These are phyloP conservation scores for Diaporthe capsici DNA, from an alignment of 2,329 filamentous ascomycete species.

Conservation along the genomic window DNA sequence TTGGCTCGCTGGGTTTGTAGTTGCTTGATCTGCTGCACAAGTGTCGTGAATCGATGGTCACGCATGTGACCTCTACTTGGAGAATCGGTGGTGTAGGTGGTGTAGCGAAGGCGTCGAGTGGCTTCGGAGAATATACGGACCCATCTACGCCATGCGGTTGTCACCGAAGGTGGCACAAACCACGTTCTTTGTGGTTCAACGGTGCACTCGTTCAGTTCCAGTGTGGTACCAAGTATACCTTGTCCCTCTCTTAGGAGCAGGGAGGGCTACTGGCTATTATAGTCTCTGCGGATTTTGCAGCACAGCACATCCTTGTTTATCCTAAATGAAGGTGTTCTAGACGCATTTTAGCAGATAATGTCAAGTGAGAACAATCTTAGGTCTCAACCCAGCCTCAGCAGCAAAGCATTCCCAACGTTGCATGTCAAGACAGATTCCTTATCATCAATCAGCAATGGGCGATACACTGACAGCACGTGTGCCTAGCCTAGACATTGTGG, in stretches of 20 bases:
- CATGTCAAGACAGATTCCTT: background rate
- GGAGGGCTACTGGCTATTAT: background rate
- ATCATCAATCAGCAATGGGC: background rate
- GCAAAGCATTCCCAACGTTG: background rate
- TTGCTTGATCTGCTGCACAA: background rate
- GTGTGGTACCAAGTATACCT: background rate
- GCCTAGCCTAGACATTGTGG: background rate
- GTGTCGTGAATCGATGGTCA: background rate
- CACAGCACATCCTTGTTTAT: background rate
- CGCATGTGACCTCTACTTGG: background rate
- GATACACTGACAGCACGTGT: background rate
- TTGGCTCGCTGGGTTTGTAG: background rate
- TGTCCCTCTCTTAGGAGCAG: background rate
- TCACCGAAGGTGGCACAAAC: constrained; percentile 7
- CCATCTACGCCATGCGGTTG: background rate
- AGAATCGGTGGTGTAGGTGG: background rate
- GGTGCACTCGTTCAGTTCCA: background rate
- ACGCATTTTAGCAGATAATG: background rate
- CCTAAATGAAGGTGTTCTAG: background rate
- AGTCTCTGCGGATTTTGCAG: background rate
- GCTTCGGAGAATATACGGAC: constrained; percentile 11
- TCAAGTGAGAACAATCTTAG: background rate
- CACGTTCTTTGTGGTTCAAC: background rate
- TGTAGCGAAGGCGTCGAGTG: constrained; percentile 16
- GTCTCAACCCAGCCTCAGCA: no score